Base-by-base conservation (phyloP, 148 eudicot genomes). In the Fagopyrum esculentum region DNA sequence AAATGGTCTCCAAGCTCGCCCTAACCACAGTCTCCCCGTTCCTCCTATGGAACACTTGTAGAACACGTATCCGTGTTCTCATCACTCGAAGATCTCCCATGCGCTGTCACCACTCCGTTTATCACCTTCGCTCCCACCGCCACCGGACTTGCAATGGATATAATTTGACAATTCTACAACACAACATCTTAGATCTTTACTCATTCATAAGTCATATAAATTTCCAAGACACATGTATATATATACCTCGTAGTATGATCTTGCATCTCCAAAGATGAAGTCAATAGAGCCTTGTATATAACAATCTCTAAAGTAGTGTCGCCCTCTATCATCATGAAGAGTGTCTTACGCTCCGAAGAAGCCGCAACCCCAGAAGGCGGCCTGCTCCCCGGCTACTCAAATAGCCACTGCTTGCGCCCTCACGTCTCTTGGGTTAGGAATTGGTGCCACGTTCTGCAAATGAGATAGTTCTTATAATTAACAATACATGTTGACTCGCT, bases 261-360 rank as follows among this genome's bases (percentile, higher is more conserved):
- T 87, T 54, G 77, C 97, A 60, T 91, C 89, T 69, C 97, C 98
- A 45, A 93, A 91, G 46, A 93, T 81, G 83, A 93, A 93, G 72
- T 93, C 97, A 8, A 93, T 91, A 9, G 98, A 93, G 22, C 98
- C 98, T 75, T 94, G 98, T 9, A 94, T 90, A 22, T 88, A 91
- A 40, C 97, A 94, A 68, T 94, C 98, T 73, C 83, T 88, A 79
- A 89, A 94, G 86, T 94, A 94, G 86, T 94, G 98, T 29, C 98
- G 88, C 71, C 98, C 98, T 78, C 91, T 75, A 52, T 91, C 98
- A 43, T 94, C 98, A 45, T 91, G 97, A 70, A 94, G 93, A 0
- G 97, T 94, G 73, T 94, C 98, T 54, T 94, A 97, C 5, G 97
- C 93, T 60, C 98, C 98, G 71, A 90, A 94, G 83, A 94, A 94